phyloP scores from a whole-genome alignment of 306 rosid genomes.

The Prunus mume region DNA sequence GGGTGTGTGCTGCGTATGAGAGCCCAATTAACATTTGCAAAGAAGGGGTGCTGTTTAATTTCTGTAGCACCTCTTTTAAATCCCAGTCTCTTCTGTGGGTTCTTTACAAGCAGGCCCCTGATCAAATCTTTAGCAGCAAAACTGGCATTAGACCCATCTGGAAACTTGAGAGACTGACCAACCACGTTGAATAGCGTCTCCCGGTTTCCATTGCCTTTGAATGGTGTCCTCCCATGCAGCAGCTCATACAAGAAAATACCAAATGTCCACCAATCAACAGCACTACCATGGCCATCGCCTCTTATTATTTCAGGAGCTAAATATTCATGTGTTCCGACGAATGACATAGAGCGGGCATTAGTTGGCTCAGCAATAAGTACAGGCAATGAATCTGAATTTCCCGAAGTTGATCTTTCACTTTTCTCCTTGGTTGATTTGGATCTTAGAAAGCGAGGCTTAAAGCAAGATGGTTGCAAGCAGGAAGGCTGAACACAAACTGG shows the following conservation, averaged over 20 bases:
- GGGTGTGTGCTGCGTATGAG: conserved; percentile 50
- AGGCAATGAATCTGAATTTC: conserved; percentile 39
- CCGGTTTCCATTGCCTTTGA: conserved; percentile 56
- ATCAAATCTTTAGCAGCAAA: conserved; percentile 56
- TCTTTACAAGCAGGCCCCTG: conserved; percentile 48
- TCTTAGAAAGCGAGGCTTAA: conserved; percentile 39
- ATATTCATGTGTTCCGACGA: conserved; percentile 64
- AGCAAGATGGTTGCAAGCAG: conserved; percentile 62
- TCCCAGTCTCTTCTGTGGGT: conserved; percentile 57
- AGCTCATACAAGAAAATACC: conserved; percentile 58
- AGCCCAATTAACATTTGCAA: conserved; percentile 58
- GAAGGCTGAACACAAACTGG: conserved; percentile 49
- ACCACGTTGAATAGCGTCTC: conserved; percentile 57
- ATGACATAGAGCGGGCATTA: conserved; percentile 56
- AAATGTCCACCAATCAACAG: conserved; percentile 71
- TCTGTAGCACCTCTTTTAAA: conserved; percentile 55
- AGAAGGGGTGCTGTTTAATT: conserved; percentile 59
- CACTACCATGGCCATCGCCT: conserved; percentile 71
- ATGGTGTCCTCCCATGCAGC: conserved; percentile 52
- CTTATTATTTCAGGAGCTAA: conserved; percentile 62
- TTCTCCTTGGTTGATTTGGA: conserved; percentile 32
- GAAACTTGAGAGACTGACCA: conserved; percentile 49
- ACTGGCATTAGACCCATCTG: conserved; percentile 38
- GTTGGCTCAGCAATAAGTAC: conserved; percentile 58
- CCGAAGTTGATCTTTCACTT: conserved; percentile 20